Evolutionary conservation across 78 protist species (phyloP).

Genomic region (Isochrysis galbana): DNA sequence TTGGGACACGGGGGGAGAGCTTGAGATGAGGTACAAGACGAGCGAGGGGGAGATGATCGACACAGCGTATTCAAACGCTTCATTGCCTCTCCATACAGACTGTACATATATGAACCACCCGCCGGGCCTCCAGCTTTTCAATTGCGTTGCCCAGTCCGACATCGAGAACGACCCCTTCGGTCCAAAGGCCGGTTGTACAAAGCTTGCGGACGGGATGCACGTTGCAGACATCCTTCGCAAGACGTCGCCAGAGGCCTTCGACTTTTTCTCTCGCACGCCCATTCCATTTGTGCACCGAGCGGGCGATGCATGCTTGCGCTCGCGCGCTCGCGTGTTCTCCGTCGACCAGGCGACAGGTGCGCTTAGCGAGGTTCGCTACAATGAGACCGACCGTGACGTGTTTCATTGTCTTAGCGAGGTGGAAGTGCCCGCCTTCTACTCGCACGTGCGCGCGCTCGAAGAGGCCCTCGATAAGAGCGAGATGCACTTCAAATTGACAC

Average conservation of each 20-base stretch:
- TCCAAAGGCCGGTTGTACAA: not conserved
- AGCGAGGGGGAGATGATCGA: not conserved
- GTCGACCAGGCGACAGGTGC: no score
- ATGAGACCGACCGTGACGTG: no score
- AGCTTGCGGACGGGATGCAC: not conserved
- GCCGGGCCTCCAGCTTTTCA: constrained; percentile 12
- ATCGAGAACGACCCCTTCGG: not conserved
- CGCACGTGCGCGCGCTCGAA: no score
- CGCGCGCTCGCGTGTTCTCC: no score
- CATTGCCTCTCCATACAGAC: not conserved
- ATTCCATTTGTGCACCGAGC: not conserved
- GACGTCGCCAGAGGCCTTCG: not conserved
- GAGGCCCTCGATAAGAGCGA: no score
- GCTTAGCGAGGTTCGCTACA: no score
- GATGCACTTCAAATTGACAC: no score
- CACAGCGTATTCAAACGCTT: not conserved
- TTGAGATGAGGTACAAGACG: not conserved
- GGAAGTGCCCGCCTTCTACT: no score
- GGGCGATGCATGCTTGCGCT: no score
- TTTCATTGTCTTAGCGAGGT: no score
- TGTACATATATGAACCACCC: not conserved
- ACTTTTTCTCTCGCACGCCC: not conserved
- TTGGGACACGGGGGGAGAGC: not conserved
- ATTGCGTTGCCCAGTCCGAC: not conserved
- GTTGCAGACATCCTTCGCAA: not conserved